Evolutionary conservation across 352 stramenopile genomes (phyloP).

Genomic region (Globisporangium radiosum): DNA sequence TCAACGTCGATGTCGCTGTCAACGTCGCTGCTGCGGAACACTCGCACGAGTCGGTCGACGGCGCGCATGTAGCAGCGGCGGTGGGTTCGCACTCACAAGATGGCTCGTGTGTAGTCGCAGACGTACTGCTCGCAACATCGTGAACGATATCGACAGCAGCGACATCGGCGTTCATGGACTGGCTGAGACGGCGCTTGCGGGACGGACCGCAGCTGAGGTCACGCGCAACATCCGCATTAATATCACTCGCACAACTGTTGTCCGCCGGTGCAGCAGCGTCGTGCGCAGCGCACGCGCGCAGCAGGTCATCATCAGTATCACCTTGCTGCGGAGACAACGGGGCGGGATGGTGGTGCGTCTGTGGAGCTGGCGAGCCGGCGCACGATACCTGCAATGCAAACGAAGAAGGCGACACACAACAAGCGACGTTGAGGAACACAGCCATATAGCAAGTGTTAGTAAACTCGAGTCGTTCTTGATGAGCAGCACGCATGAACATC

Average conservation of each 20-base stretch:
- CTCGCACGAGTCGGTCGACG: too few relatives aligned
- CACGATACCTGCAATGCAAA: conserved; percentile 3
- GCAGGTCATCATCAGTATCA: conserved; percentile 30
- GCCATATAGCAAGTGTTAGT: background rate
- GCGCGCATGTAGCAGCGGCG: too few relatives aligned
- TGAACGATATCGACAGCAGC: too few relatives aligned
- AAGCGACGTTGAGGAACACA: too few relatives aligned
- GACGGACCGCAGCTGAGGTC: conserved; percentile 50
- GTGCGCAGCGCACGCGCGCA: conserved; percentile 22
- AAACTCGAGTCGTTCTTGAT: background rate
- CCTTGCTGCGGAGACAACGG: conserved; percentile 9
- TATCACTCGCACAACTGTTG: conserved; percentile 36
- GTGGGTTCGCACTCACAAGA: too few relatives aligned
- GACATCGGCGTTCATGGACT: conserved; percentile 15
- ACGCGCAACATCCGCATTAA: conserved; percentile 72
- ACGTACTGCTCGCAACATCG: too few relatives aligned
- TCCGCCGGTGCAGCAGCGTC: conserved; percentile 9
- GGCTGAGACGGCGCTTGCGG: conserved; percentile 54
- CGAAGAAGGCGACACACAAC: background rate
- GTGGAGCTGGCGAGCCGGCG: background rate
- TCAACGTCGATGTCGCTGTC: conserved; percentile 9
- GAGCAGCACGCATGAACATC: too few relatives aligned
- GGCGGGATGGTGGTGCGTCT: conserved; percentile 1
- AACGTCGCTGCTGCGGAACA: conserved; percentile 3
- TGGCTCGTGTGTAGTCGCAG: too few relatives aligned